phyloP scores from a whole-genome alignment of 805 yeast species.

The Alloascoidea africana region DNA sequence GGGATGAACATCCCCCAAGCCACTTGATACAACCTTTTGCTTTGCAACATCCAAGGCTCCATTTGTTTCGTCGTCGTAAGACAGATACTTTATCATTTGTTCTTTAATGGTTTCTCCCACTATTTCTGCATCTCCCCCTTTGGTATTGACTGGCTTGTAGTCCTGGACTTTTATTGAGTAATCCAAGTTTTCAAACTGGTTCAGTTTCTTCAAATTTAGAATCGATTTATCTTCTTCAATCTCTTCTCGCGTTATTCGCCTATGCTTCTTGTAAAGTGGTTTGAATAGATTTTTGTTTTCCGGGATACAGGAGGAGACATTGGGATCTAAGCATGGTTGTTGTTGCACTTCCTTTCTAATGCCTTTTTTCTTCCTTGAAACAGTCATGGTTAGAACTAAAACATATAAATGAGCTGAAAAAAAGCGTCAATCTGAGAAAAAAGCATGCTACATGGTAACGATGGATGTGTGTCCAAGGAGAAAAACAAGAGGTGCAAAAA shows the following conservation, averaged over 20 bases:
- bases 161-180: constrained; percentile 5
- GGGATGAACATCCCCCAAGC: constrained; percentile 1
- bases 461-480: too few relatives aligned
- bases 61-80: neutral
- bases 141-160: neutral
- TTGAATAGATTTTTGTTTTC: constrained; percentile 12
- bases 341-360: too few relatives aligned
- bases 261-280: constrained; percentile 12
- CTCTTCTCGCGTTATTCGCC: constrained; percentile 7
- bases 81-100: neutral
- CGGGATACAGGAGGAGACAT: too few relatives aligned
- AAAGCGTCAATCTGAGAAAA: too few relatives aligned
- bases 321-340: too few relatives aligned
- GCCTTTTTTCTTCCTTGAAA: too few relatives aligned
- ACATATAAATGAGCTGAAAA: too few relatives aligned
- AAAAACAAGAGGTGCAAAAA: too few relatives aligned
- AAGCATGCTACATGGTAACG: too few relatives aligned
- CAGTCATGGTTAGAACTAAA: too few relatives aligned
- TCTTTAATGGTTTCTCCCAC: neutral
- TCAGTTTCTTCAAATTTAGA: constrained; percentile 3
- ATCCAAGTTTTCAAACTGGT: neutral
- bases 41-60: neutral
- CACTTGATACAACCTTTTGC: neutral
- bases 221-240: neutral
- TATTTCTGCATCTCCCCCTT: neutral